Percentiles rank a stretch among this genome's conserved stretches.
phyloP scores from a whole-genome alignment of 1,284 basidiomycete species.

The Tilletiopsis washingtonensis region DNA sequence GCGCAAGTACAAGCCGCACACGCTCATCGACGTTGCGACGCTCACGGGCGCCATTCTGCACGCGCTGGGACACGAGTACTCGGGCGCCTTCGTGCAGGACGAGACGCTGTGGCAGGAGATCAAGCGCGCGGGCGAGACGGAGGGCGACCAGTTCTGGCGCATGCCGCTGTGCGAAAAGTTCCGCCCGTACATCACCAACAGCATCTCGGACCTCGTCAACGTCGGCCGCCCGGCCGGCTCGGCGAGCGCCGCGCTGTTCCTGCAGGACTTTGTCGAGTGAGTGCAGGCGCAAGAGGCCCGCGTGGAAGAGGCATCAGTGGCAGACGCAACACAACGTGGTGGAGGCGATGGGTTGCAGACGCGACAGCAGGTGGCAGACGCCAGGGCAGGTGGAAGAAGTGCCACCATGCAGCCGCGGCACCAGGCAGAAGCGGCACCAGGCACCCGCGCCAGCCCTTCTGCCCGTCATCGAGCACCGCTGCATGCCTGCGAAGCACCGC shows the following conservation, averaged over 20 bases:
- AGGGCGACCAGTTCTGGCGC: conserved; percentile 47
- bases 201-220: conserved; percentile 75
- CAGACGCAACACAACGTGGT: too few relatives aligned
- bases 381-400: too few relatives aligned
- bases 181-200: conserved; percentile 64
- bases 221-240: conserved; percentile 65
- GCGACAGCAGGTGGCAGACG: too few relatives aligned
- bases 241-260: conserved; percentile 77
- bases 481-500: too few relatives aligned
- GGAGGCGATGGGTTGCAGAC: too few relatives aligned
- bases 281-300: too few relatives aligned
- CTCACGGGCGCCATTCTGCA: conserved; percentile 55
- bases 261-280: conserved; percentile 60
- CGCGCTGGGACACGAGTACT: conserved; percentile 60
- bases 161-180: conserved; percentile 64
- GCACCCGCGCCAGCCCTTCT: too few relatives aligned
- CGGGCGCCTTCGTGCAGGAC: conserved; percentile 66
- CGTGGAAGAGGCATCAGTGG: too few relatives aligned
- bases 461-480: too few relatives aligned
- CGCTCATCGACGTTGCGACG: conserved; percentile 76
- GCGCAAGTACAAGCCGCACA: conserved; percentile 68
- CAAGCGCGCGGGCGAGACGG: conserved; percentile 65
- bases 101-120: conserved; percentile 60
- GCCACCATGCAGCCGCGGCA: too few relatives aligned
- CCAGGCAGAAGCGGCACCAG: too few relatives aligned